phyloP scores from a whole-genome alignment of 2,329 filamentous ascomycete genomes.

The Cadophora malorum region DNA sequence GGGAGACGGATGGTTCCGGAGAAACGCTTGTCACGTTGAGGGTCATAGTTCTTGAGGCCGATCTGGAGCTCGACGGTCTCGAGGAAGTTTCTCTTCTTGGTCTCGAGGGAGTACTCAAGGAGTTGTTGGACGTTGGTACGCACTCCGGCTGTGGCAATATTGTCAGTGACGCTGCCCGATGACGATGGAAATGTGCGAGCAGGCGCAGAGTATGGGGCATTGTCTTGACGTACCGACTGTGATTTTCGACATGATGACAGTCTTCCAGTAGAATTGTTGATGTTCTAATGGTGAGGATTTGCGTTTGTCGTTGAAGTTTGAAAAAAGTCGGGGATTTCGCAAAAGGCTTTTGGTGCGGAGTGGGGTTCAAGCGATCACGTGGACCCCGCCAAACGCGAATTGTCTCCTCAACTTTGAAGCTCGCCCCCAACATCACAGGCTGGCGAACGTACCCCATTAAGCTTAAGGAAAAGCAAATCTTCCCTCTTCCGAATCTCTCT shows the following conservation, averaged over 20 bases:
- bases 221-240: constrained; percentile 65
- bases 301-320: constrained; percentile 36
- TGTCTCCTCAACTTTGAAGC: not conserved
- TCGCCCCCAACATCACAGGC: not conserved
- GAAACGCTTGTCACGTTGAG: constrained; percentile 99
- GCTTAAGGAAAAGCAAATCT: not conserved
- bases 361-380: constrained; percentile 19
- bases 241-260: constrained; percentile 88
- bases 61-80: constrained; percentile 93
- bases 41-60: constrained; percentile 98
- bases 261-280: constrained; percentile 78
- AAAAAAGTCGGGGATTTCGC: constrained; percentile 23
- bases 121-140: constrained; percentile 92
- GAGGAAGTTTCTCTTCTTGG: constrained; percentile 98
- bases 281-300: constrained; percentile 77
- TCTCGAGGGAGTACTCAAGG: constrained; percentile 92
- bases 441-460: not conserved
- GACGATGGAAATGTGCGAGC: not conserved
- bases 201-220: constrained; percentile 16
- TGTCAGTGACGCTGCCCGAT: constrained; percentile 31
- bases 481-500: not conserved
- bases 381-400: not conserved
- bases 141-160: constrained; percentile 78
- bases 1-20: constrained; percentile 97
- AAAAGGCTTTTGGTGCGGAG: constrained; percentile 24